Percentiles rank a stretch among this genome's conserved stretches.
Evolutionary conservation across 1,284 basidiomycete genomes (phyloP).

Genomic region (Paramarasmius palmivorus): DNA sequence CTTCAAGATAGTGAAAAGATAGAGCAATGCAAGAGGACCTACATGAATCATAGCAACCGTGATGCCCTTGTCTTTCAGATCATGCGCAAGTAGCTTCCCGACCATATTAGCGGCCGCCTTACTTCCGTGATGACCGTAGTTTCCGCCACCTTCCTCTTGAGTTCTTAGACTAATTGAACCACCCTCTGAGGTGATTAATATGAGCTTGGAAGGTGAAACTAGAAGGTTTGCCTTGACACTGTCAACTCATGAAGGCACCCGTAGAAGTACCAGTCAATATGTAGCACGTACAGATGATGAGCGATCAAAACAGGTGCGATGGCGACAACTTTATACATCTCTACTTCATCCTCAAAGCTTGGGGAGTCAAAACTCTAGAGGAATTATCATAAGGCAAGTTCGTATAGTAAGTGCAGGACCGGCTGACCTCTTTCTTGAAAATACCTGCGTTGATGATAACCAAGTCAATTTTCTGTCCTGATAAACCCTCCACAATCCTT

Average conservation of each 20-base stretch:
- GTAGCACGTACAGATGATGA: slow-evolving; percentile 29
- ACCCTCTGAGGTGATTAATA: slow-evolving; percentile 46
- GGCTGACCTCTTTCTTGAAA: slow-evolving; percentile 39
- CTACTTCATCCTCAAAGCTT: slow-evolving; percentile 37
- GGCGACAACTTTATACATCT: slow-evolving; percentile 46
- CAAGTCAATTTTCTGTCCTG: slow-evolving; percentile 32
- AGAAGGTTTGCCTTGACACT: slow-evolving; percentile 18
- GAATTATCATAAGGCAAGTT: not conserved
- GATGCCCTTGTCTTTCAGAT: slow-evolving; percentile 39
- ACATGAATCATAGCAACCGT: slow-evolving; percentile 47
- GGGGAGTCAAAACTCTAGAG: slow-evolving; percentile 37
- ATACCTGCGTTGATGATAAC: slow-evolving; percentile 41
- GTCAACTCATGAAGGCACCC: not conserved
- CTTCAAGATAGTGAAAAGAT: not conserved
- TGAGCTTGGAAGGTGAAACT: slow-evolving; percentile 32
- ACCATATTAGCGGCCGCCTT: slow-evolving; percentile 52
- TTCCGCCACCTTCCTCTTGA: slow-evolving; percentile 45
- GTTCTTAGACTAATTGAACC: slow-evolving; percentile 45
- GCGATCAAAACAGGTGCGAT: slow-evolving; percentile 40
- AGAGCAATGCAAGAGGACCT: slow-evolving; percentile 16
- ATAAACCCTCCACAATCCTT: slow-evolving; percentile 33
- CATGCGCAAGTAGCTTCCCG: slow-evolving; percentile 41
- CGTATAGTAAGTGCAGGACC: not conserved
- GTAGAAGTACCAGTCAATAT: not conserved
- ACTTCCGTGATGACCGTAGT: slow-evolving; percentile 48